phyloP scores from a whole-genome alignment of 768 basidiomycete species.

The Suillus weaverae region DNA sequence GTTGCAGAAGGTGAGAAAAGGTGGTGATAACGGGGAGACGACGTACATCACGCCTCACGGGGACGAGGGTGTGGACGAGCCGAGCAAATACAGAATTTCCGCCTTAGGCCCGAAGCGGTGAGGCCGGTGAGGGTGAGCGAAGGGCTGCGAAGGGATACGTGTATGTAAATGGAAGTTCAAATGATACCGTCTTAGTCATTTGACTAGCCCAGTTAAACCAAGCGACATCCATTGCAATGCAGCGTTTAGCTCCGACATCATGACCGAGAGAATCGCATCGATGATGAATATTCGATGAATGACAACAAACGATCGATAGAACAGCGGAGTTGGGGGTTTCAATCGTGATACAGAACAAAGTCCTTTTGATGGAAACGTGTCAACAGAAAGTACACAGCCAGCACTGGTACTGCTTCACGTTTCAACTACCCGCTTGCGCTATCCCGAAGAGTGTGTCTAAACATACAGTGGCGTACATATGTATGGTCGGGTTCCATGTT shows the following conservation, averaged over 20 bases:
- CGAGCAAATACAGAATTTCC: constrained; percentile 26
- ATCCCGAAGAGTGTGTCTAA: neutral
- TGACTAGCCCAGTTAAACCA: constrained; percentile 18
- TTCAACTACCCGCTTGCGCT: neutral
- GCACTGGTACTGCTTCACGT: neutral
- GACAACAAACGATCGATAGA: constrained; percentile 17
- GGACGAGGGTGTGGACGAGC: constrained; percentile 20
- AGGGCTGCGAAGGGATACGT: no score
- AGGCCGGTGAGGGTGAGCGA: constrained; percentile 12
- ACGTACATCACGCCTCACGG: constrained; percentile 19
- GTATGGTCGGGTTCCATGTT: neutral
- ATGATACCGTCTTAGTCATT: constrained; percentile 23
- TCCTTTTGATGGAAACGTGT: constrained; percentile 27
- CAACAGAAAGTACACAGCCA: neutral
- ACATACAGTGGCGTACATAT: constrained; percentile 1
- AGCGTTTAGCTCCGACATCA: constrained; percentile 26
- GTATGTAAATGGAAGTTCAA: constrained; percentile 35
- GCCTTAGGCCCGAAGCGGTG: constrained; percentile 29
- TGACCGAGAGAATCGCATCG: constrained; percentile 27
- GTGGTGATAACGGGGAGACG: constrained; percentile 16
- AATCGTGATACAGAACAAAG: constrained; percentile 20
- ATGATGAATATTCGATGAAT: no score
- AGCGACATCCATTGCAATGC: constrained; percentile 23
- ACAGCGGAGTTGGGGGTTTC: constrained; percentile 33
- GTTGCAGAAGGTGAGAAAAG: constrained; percentile 20